Evolutionary conservation across 2,329 filamentous ascomycete species (phyloP), one percentile per base, ranked within the genome.

Genomic region (Cadophora gregata): DNA sequence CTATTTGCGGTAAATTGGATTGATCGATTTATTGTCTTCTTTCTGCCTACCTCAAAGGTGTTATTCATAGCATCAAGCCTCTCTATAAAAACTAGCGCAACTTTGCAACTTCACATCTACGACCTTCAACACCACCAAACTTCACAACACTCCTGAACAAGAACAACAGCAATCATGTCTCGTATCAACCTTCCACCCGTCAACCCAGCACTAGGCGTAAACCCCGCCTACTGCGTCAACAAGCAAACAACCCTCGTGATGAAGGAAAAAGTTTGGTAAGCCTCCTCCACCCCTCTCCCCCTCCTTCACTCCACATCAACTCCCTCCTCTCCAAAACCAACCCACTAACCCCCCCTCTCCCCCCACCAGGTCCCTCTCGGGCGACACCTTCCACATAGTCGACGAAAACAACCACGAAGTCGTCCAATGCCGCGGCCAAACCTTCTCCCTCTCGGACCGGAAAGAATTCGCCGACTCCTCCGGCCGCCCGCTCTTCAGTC

Each of bases 341-440:
- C 27, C 63, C 31, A 33, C 42, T 50, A 29, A 25, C 4, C 10
- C n/a, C 42, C 42, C 24, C n/a, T 12, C n/a, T 42, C 24, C 12
- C 19, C 12, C 38, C 48, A 65, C 38, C 48, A 65, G 63, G 64
- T 67, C 88, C 3, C 78, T 90, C 9, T 83, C 83, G 1, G 87
- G 87, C 65, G 88, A 91, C 78, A 86, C 83, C 76, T 91, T 90
- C 78, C 84, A 86, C 69, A 85, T 91, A 76, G 84, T 82, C 63
- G 82, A 84, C 5, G 78, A 81, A 53, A 83, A 82, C 66, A 86
- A 86, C 25, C 78, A 81, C 21, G 69, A 71, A 63, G 69, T 75
- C 7, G 60, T 75, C 14, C 70, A 73, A 67, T 75, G 73, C 62
- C 55, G 67, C n/a, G 72, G 71, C 10, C 63, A 68, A 42, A 61